Evolutionary conservation across 1,284 basidiomycete species (phyloP).

Genomic region (Takashimella tepidaria): DNA sequence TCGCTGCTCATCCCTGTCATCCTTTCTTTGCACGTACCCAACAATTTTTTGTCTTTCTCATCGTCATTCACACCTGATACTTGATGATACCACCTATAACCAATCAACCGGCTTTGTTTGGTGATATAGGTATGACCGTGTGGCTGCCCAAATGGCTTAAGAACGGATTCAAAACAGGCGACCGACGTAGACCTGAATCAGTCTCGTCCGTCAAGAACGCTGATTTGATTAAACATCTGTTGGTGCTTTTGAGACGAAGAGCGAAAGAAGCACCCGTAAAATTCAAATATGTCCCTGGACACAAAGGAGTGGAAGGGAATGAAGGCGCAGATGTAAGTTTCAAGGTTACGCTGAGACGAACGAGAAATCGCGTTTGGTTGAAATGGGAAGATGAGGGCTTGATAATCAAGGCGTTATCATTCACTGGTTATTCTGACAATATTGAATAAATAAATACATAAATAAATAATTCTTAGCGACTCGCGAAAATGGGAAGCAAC

Average conservation of each 20-base stretch:
- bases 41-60: background rate
- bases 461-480: no score
- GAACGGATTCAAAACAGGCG: slow-evolving; percentile 31
- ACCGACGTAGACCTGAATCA: background rate
- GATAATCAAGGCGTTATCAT: background rate
- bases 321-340: slow-evolving; percentile 46
- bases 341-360: no score
- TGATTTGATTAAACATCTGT: slow-evolving; percentile 46
- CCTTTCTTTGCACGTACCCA: no score
- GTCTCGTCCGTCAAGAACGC: slow-evolving; percentile 37
- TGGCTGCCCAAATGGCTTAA: slow-evolving; percentile 45
- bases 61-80: background rate
- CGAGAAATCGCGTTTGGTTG: no score
- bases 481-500: slow-evolving; percentile 38
- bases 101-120: no score
- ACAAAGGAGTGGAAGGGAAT: slow-evolving; percentile 42
- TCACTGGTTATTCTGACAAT: no score
- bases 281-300: slow-evolving; percentile 44
- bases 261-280: slow-evolving; percentile 21
- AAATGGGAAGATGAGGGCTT: no score
- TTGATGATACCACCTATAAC: no score
- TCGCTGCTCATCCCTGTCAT: background rate
- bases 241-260: slow-evolving; percentile 38
- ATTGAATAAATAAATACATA: no score
- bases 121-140: slow-evolving; percentile 40